A percentile compares a stretch with the other conserved stretches of the same genome.
phyloP scores from a whole-genome alignment of 164 flowering plant genomes.

The Vitis riparia region DNA sequence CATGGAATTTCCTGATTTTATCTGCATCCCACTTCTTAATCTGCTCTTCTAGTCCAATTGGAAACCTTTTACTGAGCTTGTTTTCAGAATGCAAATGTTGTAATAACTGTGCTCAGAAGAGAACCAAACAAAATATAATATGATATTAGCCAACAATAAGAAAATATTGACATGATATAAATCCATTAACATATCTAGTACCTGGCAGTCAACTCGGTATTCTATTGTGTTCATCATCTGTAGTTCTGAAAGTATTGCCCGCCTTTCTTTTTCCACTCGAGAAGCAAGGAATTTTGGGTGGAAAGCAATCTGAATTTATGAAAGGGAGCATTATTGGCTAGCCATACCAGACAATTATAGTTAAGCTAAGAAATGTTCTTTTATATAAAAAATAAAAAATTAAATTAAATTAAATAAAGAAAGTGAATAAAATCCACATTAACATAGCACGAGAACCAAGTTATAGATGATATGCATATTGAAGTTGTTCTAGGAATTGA shows the following conservation, averaged over 20 bases:
- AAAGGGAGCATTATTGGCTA: constrained; percentile 1
- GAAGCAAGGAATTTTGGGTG: constrained; percentile 92
- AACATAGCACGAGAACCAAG: neutral
- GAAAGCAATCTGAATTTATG: constrained; percentile 76
- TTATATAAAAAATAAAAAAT: neutral
- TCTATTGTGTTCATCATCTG: constrained; percentile 99
- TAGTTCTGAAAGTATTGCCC: constrained; percentile 96
- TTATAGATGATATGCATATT: neutral
- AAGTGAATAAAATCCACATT: no score
- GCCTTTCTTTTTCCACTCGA: constrained; percentile 94
- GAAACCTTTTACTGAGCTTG: constrained; percentile 94
- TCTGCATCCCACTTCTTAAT: constrained; percentile 99
- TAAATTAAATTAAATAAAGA: neutral
- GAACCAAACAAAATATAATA: constrained; percentile 1
- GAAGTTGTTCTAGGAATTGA: neutral
- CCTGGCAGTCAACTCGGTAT: constrained; percentile 99
- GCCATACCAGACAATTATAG: no score
- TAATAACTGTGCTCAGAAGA: constrained; percentile 55
- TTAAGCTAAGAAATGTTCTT: no score
- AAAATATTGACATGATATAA: neutral
- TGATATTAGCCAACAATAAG: constrained; percentile 3
- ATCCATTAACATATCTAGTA: constrained; percentile 8
- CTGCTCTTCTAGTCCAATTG: constrained; percentile 98
- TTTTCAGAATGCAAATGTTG: constrained; percentile 98
- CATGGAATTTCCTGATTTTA: constrained; percentile 93